Base-by-base conservation (phyloP, 495 filamentous ascomycete genomes). In the Daldinia vernicosa region DNA sequence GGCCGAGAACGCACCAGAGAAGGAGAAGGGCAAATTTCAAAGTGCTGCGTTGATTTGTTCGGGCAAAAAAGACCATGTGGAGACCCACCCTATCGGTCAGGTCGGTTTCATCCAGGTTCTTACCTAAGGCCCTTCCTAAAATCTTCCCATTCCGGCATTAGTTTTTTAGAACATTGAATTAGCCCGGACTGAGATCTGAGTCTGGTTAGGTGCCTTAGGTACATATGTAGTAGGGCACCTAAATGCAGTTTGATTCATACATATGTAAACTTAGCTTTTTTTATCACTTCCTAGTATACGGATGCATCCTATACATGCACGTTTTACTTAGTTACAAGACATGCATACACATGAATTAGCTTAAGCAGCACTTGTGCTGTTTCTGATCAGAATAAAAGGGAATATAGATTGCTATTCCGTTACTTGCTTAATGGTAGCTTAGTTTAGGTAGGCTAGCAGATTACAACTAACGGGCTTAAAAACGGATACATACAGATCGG, bases 1-100 rank as follows among this genome's bases (percentile, higher is more conserved):
- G 56, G 65, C 61, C 60, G 57, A 72, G 65, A 66, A 72, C 60
- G 70, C 65, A 68, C 65, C 65, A 61, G 4, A 56, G 32, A 64
- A 43, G 1, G 52, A 30, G 35, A 51, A 66, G 60, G 24, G 64
- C 58, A 67, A 72, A 64, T 69, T 67, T 63, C 37, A 35, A 56
- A 35, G 24, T 47, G 22, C 40, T 54, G 56, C 61, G 7, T 47
- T 69, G 70, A 73, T 66, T 73, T 63, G 70, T 26, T 66, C 52
- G n/a, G 57, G n/a, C 45, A 63, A 50, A 40, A 53, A 59, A 55
- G 17, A 27, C 52, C 53, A 67, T 60, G 56, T 58, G 40, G 60
- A 58, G 57, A 60, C 58, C 64, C 69, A 68, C 62, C 62, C 40
- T 50, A 53, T 24, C 9, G 19, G 43, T 47, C 43, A n/a, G n/a